Evolutionary conservation across 2,329 filamentous ascomycete species (phyloP).

Genomic region (Talaromyces sp.): DNA sequence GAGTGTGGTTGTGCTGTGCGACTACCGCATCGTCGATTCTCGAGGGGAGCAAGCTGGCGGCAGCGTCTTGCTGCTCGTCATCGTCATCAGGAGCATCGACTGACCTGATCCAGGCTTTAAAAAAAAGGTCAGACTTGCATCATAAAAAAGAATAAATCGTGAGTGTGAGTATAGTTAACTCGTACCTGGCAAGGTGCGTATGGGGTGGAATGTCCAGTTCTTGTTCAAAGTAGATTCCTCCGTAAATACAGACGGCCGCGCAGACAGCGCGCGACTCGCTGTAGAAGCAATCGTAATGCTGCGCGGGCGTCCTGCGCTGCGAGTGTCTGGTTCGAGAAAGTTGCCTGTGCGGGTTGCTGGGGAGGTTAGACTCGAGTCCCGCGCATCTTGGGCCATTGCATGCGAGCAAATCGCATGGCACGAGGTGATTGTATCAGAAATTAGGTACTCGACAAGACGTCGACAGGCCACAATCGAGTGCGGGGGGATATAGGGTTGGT

Average conservation of each 20-base stretch:
- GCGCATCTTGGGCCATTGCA: conserved; percentile 30
- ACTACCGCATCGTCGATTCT: conserved; percentile 37
- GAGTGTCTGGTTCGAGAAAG: conserved; percentile 1
- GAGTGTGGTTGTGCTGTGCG: conserved; percentile 44
- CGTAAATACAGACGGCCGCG: conserved; percentile 3
- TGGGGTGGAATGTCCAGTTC: conserved; percentile 2
- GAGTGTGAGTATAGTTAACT: neutral
- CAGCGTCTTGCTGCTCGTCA: conserved; percentile 31
- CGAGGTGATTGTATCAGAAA: neutral
- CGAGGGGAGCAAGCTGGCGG: conserved; percentile 32
- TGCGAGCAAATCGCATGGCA: conserved; percentile 16
- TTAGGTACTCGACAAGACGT: neutral
- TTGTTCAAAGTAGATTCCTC: neutral
- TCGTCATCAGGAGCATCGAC: conserved; percentile 35
- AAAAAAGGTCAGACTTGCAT: neutral
- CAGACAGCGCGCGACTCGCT: conserved; percentile 2
- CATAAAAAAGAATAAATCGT: neutral
- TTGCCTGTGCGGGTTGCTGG: conserved; percentile 1
- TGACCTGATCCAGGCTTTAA: conserved; percentile 41
- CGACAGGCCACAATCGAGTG: neutral
- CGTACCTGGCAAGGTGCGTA: conserved; percentile 37
- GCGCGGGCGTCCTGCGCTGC: neutral
- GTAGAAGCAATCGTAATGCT: conserved; percentile 1
- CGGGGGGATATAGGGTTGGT: neutral
- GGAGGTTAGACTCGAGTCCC: conserved; percentile 17